Percentiles rank a stretch among this genome's conserved stretches.
Evolutionary conservation across 768 basidiomycete species (phyloP).

Genomic region (Termitomyces sp.): DNA sequence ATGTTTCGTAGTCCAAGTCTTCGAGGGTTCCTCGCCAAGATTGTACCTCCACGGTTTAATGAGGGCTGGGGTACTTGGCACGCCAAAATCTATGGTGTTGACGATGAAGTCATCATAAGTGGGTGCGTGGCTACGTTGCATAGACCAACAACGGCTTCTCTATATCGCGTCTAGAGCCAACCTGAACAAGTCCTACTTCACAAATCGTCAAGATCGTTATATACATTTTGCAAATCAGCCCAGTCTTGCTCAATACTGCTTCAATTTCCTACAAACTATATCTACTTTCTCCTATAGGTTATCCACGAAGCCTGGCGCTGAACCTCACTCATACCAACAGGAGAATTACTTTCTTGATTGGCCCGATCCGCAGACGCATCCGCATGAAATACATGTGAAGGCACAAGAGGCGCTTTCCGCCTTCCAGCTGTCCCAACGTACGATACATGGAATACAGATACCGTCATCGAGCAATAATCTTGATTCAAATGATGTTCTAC

Average conservation of each 20-base stretch:
- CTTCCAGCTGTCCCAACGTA: constrained; percentile 51
- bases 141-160: not conserved
- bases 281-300: constrained; percentile 71
- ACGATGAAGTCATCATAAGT: constrained; percentile 89
- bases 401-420: constrained; percentile 52
- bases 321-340: constrained; percentile 28
- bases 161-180: constrained; percentile 65
- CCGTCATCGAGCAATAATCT: constrained; percentile 20
- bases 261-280: constrained; percentile 67
- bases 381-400: constrained; percentile 63
- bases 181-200: constrained; percentile 89
- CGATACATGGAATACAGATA: constrained; percentile 5
- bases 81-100: constrained; percentile 91
- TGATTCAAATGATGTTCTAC: constrained; percentile 32
- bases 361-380: constrained; percentile 62
- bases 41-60: constrained; percentile 91
- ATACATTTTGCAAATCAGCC: constrained; percentile 65
- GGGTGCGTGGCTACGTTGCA: constrained; percentile 56
- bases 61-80: constrained; percentile 99
- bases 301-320: constrained; percentile 18
- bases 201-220: constrained; percentile 94
- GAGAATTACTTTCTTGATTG: constrained; percentile 59
- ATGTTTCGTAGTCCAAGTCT: constrained; percentile 89
- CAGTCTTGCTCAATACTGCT: constrained; percentile 76
- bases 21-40: constrained; percentile 62